Conservation (phyloP, 108 stramenopile genomes). For the Hondaea fermentalgiana region DNA sequence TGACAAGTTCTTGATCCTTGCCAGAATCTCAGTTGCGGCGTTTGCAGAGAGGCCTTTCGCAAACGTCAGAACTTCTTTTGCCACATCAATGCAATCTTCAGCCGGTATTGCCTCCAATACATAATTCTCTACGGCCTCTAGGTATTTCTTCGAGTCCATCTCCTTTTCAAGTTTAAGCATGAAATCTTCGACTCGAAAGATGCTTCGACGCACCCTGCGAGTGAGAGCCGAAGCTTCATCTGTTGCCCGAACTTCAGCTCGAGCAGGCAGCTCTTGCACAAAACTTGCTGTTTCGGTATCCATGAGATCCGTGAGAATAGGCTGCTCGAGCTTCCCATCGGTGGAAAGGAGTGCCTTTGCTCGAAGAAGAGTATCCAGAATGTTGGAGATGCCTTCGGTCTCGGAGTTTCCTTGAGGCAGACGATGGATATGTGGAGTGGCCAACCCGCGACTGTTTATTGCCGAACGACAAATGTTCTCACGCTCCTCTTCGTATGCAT, state of each 20-base stretch:
- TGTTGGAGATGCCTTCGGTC: neutral
- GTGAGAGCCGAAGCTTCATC: neutral
- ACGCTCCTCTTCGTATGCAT: neutral
- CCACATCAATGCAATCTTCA: neutral
- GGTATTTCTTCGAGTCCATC: neutral
- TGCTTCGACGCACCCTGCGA: neutral
- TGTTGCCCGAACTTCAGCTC: neutral
- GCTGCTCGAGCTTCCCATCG: neutral
- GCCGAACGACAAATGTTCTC: neutral
- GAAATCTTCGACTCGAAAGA: neutral
- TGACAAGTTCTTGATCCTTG: neutral
- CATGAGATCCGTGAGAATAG: neutral
- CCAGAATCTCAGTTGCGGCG: neutral
- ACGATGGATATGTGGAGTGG: neutral
- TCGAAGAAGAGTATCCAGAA: neutral
- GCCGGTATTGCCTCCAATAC: neutral
- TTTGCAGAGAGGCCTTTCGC: neutral
- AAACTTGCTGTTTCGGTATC: neutral
- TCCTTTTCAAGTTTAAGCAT: neutral
- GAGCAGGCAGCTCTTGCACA: neutral
- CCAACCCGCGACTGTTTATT: neutral
- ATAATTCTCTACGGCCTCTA: neutral
- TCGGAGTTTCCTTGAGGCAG: neutral
- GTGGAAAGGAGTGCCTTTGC: neutral
- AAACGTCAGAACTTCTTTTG: neutral